phyloP scores from a whole-genome alignment of 108 stramenopile genomes.

The Nitzschia sp. region DNA sequence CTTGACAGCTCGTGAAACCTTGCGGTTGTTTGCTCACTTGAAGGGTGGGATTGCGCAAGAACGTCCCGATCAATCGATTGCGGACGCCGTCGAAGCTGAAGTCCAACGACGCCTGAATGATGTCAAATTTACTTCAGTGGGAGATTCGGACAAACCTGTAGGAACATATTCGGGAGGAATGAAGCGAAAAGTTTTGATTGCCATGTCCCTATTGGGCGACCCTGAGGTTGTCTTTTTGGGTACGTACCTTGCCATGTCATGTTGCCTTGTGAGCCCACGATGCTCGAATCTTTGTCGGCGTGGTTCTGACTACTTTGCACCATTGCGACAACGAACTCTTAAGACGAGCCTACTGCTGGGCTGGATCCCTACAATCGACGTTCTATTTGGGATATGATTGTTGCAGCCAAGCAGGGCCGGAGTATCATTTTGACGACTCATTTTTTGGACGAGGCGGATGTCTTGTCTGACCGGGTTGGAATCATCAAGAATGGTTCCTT shows the following conservation, averaged over 20 bases:
- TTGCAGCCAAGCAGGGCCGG: constrained; percentile 49
- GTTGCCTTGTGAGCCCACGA: too few species aligned
- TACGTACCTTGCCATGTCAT: too few species aligned
- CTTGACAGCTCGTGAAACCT: constrained; percentile 73
- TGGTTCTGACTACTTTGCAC: background rate
- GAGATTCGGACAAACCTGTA: constrained; percentile 36
- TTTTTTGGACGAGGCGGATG: constrained; percentile 94
- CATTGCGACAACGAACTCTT: too few species aligned
- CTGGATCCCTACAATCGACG: constrained; percentile 65
- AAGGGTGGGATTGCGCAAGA: constrained; percentile 42
- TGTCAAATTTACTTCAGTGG: constrained; percentile 33
- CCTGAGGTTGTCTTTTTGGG: constrained; percentile 56
- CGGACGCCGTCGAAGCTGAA: constrained; percentile 25
- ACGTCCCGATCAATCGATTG: constrained; percentile 23
- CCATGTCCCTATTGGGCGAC: constrained; percentile 74
- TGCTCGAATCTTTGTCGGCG: too few species aligned
- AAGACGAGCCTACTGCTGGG: constrained; percentile 54
- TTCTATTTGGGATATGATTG: constrained; percentile 60
- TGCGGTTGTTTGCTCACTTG: constrained; percentile 64
- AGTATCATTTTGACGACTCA: constrained; percentile 88
- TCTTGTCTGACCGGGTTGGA: constrained; percentile 85
- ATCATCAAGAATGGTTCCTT: constrained; percentile 82
- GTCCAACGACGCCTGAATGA: constrained; percentile 33
- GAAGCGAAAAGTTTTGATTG: constrained; percentile 84
- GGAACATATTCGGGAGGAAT: constrained; percentile 66